phyloP scores from a whole-genome alignment of 1,284 basidiomycete species.

The Takashimella koratensis region DNA sequence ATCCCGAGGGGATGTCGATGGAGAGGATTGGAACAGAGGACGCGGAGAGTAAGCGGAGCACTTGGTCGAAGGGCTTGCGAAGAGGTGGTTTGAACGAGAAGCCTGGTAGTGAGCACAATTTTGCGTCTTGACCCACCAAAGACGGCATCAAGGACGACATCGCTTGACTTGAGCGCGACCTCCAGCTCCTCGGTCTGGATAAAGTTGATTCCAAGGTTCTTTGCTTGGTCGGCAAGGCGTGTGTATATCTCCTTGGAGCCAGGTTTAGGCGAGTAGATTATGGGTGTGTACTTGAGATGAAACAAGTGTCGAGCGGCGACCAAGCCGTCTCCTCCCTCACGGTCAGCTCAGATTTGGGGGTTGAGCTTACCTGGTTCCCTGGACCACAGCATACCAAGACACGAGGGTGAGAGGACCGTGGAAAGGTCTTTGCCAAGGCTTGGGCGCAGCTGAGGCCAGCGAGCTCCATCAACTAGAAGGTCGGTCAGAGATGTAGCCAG shows the following conservation, averaged over 20 bases:
- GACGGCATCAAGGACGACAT: constrained; percentile 90
- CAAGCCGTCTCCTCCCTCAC: constrained; percentile 85
- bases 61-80: constrained; percentile 77
- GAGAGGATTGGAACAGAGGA: constrained; percentile 75
- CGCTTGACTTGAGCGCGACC: constrained; percentile 59
- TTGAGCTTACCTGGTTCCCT: constrained; percentile 68
- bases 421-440: constrained; percentile 72
- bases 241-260: constrained; percentile 75
- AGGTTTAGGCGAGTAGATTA: constrained; percentile 88
- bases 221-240: constrained; percentile 79
- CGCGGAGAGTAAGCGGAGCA: constrained; percentile 64
- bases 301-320: constrained; percentile 92
- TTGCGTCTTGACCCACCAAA: constrained; percentile 57
- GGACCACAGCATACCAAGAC: constrained; percentile 94
- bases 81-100: constrained; percentile 92
- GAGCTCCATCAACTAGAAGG: constrained; percentile 87
- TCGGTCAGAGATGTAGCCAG: too few species aligned
- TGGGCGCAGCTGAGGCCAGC: constrained; percentile 96
- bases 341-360: background rate
- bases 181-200: constrained; percentile 58
- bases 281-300: constrained; percentile 82
- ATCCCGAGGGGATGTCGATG: constrained; percentile 94
- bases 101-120: constrained; percentile 45
- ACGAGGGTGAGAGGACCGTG: constrained; percentile 60
- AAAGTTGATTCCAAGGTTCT: constrained; percentile 75